Evolutionary conservation across 1,139 yeast species (phyloP).

Genomic region (Candida sanyaensis): DNA sequence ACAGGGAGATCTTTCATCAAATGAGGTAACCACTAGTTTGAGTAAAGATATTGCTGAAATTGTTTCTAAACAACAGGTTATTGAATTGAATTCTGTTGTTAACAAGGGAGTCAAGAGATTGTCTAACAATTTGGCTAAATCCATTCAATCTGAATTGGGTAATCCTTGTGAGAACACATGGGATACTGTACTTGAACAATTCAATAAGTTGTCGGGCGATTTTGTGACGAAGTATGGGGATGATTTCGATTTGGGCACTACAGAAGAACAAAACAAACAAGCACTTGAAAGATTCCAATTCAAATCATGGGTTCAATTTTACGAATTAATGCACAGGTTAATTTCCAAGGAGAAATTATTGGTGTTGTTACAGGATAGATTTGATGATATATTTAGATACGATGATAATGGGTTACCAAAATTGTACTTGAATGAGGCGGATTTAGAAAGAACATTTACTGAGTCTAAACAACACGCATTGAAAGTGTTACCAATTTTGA

Average conservation of each 20-base stretch:
- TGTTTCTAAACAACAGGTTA: conserved; percentile 40
- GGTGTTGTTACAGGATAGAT: conserved; percentile 61
- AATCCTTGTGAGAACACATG: conserved; percentile 56
- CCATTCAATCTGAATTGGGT: conserved; percentile 37
- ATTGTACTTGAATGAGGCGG: conserved; percentile 74
- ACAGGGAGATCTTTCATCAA: conserved; percentile 22
- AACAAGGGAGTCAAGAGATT: conserved; percentile 43
- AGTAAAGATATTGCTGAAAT: conserved; percentile 23
- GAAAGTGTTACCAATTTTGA: conserved; percentile 57
- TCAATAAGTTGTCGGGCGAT: conserved; percentile 40
- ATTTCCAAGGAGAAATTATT: conserved; percentile 61
- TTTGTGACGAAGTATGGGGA: conserved; percentile 21
- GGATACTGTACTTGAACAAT: conserved; percentile 57
- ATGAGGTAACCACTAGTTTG: conserved; percentile 18
- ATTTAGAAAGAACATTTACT: conserved; percentile 67
- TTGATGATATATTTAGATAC: conserved; percentile 82
- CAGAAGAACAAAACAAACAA: conserved; percentile 38
- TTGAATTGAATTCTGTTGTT: conserved; percentile 45
- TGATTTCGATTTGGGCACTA: conserved; percentile 65
- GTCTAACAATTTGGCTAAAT: conserved; percentile 38
- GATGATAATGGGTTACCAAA: conserved; percentile 83
- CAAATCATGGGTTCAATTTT: conserved; percentile 67
- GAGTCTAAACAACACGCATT: conserved; percentile 61
- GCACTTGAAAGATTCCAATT: conserved; percentile 48
- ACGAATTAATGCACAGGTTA: conserved; percentile 58